Conservation (phyloP, 2,329 filamentous ascomycete genomes). For the Arthroderma uncinatum region DNA sequence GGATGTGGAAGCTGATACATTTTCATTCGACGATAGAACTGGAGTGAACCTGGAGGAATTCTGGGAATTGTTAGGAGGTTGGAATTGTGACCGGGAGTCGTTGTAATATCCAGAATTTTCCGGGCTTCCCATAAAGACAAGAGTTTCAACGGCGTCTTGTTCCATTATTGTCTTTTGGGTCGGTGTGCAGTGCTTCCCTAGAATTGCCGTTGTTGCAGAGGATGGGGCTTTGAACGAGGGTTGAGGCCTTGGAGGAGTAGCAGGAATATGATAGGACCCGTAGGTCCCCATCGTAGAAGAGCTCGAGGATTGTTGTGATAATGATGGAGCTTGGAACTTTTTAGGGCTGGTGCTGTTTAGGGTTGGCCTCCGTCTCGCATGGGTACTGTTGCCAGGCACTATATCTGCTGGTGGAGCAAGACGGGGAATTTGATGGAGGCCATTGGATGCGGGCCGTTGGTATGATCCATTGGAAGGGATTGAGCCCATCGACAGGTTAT, state of each 20-base stretch:
- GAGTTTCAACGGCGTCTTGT: constrained; percentile 41
- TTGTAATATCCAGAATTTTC: constrained; percentile 37
- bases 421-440: constrained; percentile 19
- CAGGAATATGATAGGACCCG: constrained; percentile 20
- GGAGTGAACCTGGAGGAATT: constrained; percentile 11
- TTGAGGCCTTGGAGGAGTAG: constrained; percentile 23
- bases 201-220: constrained; percentile 14
- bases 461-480: background rate
- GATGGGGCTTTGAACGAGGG: constrained; percentile 20
- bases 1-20: constrained; percentile 14
- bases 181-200: constrained; percentile 25
- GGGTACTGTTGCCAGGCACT: constrained; percentile 23
- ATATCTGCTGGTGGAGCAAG: constrained; percentile 38
- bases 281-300: constrained; percentile 17
- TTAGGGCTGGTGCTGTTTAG: constrained; percentile 21
- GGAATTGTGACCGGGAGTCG: constrained; percentile 22
- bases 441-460: constrained; percentile 10
- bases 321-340: background rate
- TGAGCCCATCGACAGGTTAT: background rate
- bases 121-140: constrained; percentile 42
- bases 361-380: constrained; percentile 28
- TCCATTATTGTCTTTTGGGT: constrained; percentile 39
- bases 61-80: constrained; percentile 10
- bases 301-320: constrained; percentile 13
- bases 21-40: constrained; percentile 13